These are phyloP conservation scores for Podaxis sp. DNA, from an alignment of 768 basidiomycete genomes.

Conservation along the genomic window DNA sequence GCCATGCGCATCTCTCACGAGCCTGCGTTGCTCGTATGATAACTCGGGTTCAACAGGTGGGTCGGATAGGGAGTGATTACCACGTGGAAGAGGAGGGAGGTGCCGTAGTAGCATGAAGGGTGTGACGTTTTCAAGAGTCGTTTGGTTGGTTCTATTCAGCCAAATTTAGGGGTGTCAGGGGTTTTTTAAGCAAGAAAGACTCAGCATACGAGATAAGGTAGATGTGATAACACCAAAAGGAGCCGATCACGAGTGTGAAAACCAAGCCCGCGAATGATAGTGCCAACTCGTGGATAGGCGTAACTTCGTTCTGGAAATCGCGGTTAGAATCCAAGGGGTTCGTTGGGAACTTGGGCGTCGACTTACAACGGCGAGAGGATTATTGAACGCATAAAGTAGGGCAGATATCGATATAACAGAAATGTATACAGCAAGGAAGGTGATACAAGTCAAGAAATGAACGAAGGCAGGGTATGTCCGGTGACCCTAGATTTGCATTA, in stretches of 20 bases:
- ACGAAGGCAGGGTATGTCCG: constrained; percentile 82
- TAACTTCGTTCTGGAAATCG: constrained; percentile 47
- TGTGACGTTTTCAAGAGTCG: constrained; percentile 74
- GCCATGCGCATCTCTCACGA: constrained; percentile 61
- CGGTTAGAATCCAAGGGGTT: not conserved
- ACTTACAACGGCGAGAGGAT: constrained; percentile 61
- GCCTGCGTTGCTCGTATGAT: constrained; percentile 54
- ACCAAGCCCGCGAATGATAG: constrained; percentile 56
- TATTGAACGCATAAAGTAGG: constrained; percentile 60
- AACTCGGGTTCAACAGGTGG: constrained; percentile 74
- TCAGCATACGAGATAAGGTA: constrained; percentile 51
- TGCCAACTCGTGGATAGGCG: constrained; percentile 68
- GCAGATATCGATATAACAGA: constrained; percentile 47
- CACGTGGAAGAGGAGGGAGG: constrained; percentile 55
- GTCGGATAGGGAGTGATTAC: constrained; percentile 52
- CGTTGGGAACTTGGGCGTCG: not conserved
- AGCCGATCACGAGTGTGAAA: constrained; percentile 64
- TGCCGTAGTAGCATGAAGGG: constrained; percentile 72
- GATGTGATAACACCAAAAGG: constrained; percentile 72
- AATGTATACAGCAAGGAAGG: constrained; percentile 59
- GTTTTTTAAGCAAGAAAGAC: not conserved
- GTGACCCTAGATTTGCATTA: constrained; percentile 51
- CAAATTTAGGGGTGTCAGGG: not conserved
- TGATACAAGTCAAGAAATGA: constrained; percentile 66
- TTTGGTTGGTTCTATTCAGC: constrained; percentile 68